Evolutionary conservation across 441 rosid genomes (phyloP), one percentile per base, ranked within the genome.

Genomic region (Mallotus japonicus): DNA sequence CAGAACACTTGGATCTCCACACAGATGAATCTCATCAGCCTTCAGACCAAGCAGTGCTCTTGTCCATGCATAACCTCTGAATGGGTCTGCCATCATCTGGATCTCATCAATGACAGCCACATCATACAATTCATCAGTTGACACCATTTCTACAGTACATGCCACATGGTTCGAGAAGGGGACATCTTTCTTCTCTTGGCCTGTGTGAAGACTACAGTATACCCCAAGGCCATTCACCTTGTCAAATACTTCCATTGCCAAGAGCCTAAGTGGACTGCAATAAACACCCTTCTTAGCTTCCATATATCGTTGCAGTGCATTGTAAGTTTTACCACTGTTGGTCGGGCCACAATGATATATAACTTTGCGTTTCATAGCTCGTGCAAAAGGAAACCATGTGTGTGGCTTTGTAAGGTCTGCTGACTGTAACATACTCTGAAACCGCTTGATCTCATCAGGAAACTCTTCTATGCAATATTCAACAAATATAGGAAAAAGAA

Each of bases 201-300:
- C 97, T 1, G 99, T 94, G 70, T 55, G 88, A 62, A 92, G 97
- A 80, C 92, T 90, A 74, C 99, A 94, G 70, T 92, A 92, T 77
- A 94, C 83, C 64, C 99, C 97, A 53, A 77, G 76, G 24, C 90
- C 85, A 80, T 94, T 94, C 67, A 94, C 97, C 79, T 92, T 94
- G 82, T 92, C 97, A 19, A 94, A 94, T 82, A 94, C 97, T 84
- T 94, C 99, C 99, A 94, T 94, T 1, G 97, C 97, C 84, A 94
- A 83, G 8, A 94, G 88, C 89, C 97, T 83, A 61, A 94, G 87
- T 13, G 99, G 99, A 74, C 99, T 94, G 68, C 97, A 94, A 81
- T 94, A 94, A 81, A 94, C 74, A 15, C 95, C 99, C 68, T 88
- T 92, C 79, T 87, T 84, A 65, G 97, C 99, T 82, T 90, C 99